phyloP scores from a whole-genome alignment of 192 early-diverging fungal species.

The Neocallimastix lanati region DNA sequence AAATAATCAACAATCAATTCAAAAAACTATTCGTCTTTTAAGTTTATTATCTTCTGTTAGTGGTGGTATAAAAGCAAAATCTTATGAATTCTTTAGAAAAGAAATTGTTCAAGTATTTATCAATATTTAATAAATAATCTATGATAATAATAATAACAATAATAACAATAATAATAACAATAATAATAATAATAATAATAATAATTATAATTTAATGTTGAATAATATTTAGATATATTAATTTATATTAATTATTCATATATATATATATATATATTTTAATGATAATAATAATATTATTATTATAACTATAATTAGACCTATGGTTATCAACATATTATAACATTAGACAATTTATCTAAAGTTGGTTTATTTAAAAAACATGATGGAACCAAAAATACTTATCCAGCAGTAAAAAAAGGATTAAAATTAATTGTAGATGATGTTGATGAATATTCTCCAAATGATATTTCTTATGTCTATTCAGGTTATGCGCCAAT shows the following conservation, averaged over 20 bases:
- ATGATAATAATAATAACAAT: too few species aligned
- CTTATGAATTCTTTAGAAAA: slow-evolving; percentile 59
- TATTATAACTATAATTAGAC: slow-evolving; percentile 25
- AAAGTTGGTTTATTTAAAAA: slow-evolving; percentile 43
- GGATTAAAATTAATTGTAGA: slow-evolving; percentile 62
- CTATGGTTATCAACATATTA: slow-evolving; percentile 76
- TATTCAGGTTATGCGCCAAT: slow-evolving; percentile 91
- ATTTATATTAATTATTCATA: too few species aligned
- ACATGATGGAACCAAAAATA: slow-evolving; percentile 18
- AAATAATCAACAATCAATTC: slow-evolving; percentile 47
- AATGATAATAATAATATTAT: too few species aligned
- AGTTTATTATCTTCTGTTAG: slow-evolving; percentile 69
- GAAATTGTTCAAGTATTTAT: slow-evolving; percentile 56
- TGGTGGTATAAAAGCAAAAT: slow-evolving; percentile 66
- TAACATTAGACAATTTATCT: slow-evolving; percentile 65
- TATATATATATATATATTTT: too few species aligned
- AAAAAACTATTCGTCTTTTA: slow-evolving; percentile 59
- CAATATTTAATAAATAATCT: slow-evolving; percentile 1
- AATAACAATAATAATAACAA: too few species aligned
- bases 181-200: too few species aligned
- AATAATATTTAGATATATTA: too few species aligned
- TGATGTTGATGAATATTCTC: slow-evolving; percentile 67
- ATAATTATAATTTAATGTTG: too few species aligned
- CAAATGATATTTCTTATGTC: slow-evolving; percentile 77
- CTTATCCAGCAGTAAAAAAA: slow-evolving; percentile 43